A percentile compares a stretch with the other conserved stretches of the same genome.
phyloP scores from a whole-genome alignment of 2,329 filamentous ascomycete genomes.

The Botrytis hyacinthi region DNA sequence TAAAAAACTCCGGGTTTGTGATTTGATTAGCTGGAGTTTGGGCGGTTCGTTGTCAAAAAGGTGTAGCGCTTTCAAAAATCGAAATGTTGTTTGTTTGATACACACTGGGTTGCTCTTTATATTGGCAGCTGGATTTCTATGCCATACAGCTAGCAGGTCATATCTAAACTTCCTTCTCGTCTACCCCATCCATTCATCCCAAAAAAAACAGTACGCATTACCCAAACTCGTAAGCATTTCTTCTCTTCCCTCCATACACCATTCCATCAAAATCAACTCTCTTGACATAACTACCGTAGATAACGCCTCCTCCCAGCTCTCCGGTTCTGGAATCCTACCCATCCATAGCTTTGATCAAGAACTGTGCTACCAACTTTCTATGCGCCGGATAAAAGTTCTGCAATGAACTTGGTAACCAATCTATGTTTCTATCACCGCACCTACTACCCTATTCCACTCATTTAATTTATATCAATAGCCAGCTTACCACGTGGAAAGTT shows the following conservation, averaged over 20 bases:
- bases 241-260: neutral
- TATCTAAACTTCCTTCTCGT: neutral
- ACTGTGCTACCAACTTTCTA: neutral
- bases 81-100: neutral
- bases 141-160: no score
- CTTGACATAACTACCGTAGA: neutral
- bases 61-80: neutral
- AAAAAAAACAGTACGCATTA: neutral
- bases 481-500: neutral
- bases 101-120: neutral
- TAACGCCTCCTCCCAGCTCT: neutral
- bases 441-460: neutral
- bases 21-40: neutral
- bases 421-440: neutral
- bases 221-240: neutral
- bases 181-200: neutral
- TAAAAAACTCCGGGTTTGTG: neutral
- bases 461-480: neutral
- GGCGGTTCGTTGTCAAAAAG: neutral
- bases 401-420: neutral
- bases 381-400: neutral
- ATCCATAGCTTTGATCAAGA: neutral
- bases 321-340: neutral
- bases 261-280: neutral
- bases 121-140: no score